phyloP scores from a whole-genome alignment of 331 rosid species.

The Spiraea crenata region DNA sequence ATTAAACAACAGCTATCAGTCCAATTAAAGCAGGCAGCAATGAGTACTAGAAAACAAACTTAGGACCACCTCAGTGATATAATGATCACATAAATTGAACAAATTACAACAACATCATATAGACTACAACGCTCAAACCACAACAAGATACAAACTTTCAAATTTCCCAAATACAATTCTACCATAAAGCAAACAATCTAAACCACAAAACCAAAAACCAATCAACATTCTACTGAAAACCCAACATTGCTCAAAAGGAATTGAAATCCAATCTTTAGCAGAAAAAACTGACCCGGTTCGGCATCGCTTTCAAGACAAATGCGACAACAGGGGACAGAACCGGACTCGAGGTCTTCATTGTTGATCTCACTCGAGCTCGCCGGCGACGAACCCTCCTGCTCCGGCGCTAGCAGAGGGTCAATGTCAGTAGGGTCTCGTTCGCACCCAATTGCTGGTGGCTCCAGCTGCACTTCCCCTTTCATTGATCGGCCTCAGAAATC shows the following conservation, averaged over 20 bases:
- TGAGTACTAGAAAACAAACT: not conserved
- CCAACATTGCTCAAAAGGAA: not conserved
- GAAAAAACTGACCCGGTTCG: slow-evolving; percentile 60
- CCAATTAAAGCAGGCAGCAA: not conserved
- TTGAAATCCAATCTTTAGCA: not conserved
- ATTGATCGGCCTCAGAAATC: slow-evolving; percentile 40
- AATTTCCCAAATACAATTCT: not conserved
- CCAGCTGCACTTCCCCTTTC: slow-evolving; percentile 89
- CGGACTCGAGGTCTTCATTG: slow-evolving; percentile 74
- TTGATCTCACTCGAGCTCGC: slow-evolving; percentile 66
- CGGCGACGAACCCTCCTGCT: slow-evolving; percentile 47
- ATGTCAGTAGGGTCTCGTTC: slow-evolving; percentile 63
- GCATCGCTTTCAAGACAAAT: slow-evolving; percentile 92
- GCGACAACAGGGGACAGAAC: slow-evolving; percentile 78
- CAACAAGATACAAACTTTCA: not conserved
- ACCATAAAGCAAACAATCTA: not conserved
- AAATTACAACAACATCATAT: not conserved
- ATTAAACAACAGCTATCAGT: slow-evolving; percentile 22
- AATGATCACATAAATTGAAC: not conserved
- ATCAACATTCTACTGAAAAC: not conserved
- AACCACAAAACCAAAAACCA: slow-evolving; percentile 8
- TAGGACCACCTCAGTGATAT: not conserved
- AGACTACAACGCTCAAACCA: not conserved
- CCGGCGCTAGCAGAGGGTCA: slow-evolving; percentile 66
- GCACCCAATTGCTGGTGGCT: slow-evolving; percentile 47